These are phyloP conservation scores for Emmonsia crescens DNA, from an alignment of 2,329 filamentous ascomycete genomes.

Conservation along the genomic window DNA sequence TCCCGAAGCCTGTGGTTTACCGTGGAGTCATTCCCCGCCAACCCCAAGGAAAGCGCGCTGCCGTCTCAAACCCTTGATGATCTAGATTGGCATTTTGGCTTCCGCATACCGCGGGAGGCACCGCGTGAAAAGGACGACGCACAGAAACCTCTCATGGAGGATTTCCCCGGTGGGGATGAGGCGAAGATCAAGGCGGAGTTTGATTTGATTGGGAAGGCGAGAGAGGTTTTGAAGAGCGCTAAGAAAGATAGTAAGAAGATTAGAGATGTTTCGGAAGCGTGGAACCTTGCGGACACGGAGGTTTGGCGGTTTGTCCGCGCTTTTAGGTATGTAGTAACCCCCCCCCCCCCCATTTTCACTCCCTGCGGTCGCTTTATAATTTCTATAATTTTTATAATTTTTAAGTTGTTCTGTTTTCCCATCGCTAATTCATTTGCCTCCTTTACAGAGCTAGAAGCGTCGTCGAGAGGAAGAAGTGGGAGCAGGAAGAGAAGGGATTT, in stretches of 20 bases:
- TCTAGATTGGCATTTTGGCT: slow-evolving; percentile 83
- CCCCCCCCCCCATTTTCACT: background rate
- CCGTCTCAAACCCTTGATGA: slow-evolving; percentile 47
- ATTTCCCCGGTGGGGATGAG: slow-evolving; percentile 9
- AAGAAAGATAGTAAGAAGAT: slow-evolving; percentile 29
- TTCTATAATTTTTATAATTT: no score
- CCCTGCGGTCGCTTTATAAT: background rate
- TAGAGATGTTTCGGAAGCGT: slow-evolving; percentile 34
- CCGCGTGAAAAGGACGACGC: slow-evolving; percentile 24
- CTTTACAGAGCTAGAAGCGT: slow-evolving; percentile 39
- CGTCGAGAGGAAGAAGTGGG: slow-evolving; percentile 49
- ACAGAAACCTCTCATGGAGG: slow-evolving; percentile 8
- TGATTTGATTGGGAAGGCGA: slow-evolving; percentile 41
- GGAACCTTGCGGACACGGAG: slow-evolving; percentile 54
- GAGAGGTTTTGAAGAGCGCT: slow-evolving; percentile 33
- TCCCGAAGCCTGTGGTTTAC: slow-evolving; percentile 69
- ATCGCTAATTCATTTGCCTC: slow-evolving; percentile 1
- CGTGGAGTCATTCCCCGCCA: slow-evolving; percentile 48
- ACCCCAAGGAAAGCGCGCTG: slow-evolving; percentile 41
- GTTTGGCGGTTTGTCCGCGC: slow-evolving; percentile 54
- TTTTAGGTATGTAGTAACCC: slow-evolving; percentile 33
- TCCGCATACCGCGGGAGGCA: slow-evolving; percentile 54
- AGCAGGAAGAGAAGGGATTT: slow-evolving; percentile 48
- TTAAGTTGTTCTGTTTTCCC: background rate
- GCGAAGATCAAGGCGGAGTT: slow-evolving; percentile 34